phyloP scores from a whole-genome alignment of 176 grass and related monocot species.

The Paspalum vaginatum region DNA sequence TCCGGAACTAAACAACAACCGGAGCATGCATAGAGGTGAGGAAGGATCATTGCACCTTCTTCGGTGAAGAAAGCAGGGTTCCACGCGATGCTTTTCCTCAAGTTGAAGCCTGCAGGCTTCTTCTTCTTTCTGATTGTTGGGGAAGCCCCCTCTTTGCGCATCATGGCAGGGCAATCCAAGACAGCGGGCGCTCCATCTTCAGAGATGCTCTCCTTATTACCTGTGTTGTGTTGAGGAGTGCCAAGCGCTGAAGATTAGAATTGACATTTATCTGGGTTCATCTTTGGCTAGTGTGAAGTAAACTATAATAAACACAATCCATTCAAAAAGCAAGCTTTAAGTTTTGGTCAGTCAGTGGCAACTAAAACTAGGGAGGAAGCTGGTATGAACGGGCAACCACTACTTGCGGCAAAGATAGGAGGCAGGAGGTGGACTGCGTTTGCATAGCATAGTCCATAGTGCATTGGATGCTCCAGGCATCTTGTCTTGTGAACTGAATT shows the following conservation, averaged over 20 bases:
- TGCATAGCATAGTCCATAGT: too few species aligned
- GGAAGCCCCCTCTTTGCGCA: background rate
- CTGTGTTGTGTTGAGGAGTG: background rate
- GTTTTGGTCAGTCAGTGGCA: too few species aligned
- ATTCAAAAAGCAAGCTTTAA: too few species aligned
- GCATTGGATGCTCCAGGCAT: too few species aligned
- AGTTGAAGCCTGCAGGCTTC: constrained; percentile 56
- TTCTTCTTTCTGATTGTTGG: constrained; percentile 47
- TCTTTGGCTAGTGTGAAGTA: background rate
- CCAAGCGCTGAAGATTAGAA: background rate
- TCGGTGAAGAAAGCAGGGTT: constrained; percentile 89
- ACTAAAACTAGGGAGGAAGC: too few species aligned
- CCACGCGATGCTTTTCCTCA: constrained; percentile 95
- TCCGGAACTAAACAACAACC: too few species aligned
- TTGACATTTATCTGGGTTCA: background rate
- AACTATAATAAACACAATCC: too few species aligned
- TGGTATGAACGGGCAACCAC: too few species aligned
- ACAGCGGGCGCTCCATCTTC: background rate
- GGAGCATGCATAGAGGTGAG: background rate
- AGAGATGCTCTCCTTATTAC: constrained; percentile 55
- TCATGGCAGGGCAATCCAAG: constrained; percentile 12
- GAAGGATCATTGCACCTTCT: constrained; percentile 50
- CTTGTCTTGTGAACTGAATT: too few species aligned
- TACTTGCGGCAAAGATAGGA: too few species aligned
- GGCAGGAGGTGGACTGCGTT: too few species aligned